These are phyloP conservation scores for Bruguiera gymnorhiza DNA, from an alignment of 345 rosid species.

Conservation along the genomic window DNA sequence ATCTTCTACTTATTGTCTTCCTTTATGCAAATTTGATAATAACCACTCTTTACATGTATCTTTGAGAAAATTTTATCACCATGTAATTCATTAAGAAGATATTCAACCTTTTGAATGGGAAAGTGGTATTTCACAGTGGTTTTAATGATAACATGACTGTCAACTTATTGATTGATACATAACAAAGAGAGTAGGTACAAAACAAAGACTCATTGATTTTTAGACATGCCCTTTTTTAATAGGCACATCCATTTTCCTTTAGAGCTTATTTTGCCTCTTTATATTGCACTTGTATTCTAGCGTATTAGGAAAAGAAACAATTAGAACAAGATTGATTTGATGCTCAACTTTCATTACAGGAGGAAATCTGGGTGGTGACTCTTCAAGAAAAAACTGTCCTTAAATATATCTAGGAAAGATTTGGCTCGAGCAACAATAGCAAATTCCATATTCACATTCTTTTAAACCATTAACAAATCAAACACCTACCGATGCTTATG, in stretches of 20 bases:
- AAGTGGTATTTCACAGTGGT: not conserved
- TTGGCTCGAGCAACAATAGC: not conserved
- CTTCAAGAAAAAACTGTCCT: not conserved
- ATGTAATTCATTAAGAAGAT: not conserved
- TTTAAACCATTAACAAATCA: not conserved
- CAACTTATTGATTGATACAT: too few relatives aligned
- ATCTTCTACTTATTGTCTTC: too few relatives aligned
- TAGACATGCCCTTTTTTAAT: not conserved
- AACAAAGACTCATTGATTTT: not conserved
- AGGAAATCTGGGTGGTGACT: not conserved
- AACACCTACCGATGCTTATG: not conserved
- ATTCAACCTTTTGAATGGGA: not conserved
- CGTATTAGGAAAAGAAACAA: not conserved
- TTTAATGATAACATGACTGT: not conserved
- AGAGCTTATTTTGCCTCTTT: not conserved
- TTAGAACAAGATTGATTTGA: not conserved
- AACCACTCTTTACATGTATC: too few relatives aligned
- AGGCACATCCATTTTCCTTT: not conserved
- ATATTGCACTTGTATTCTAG: not conserved
- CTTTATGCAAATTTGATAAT: too few relatives aligned
- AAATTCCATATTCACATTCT: not conserved
- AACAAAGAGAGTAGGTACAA: not conserved
- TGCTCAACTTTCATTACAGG: not conserved
- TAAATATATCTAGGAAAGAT: not conserved
- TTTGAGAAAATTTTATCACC: not conserved